Evolutionary conservation across 345 rosid genomes (phyloP).

Genomic region (Eucalyptus sp.): DNA sequence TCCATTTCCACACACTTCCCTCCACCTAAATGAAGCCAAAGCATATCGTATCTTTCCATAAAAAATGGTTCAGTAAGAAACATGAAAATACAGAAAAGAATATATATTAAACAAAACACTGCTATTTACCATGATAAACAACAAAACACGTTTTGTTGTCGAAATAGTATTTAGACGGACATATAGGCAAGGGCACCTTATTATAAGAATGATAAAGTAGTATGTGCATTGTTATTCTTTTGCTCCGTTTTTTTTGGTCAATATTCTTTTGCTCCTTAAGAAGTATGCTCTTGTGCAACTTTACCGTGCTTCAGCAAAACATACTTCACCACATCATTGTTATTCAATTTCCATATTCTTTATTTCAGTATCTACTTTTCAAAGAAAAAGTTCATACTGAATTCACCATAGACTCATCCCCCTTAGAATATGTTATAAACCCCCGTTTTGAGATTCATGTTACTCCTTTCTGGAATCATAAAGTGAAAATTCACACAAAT

Average conservation of each 20-base stretch:
- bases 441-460: background rate
- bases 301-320: background rate
- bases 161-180: background rate
- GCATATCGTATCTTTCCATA: background rate
- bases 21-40: background rate
- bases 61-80: background rate
- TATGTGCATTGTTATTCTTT: background rate
- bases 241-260: background rate
- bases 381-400: background rate
- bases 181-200: background rate
- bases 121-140: background rate
- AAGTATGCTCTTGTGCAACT: background rate
- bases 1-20: background rate
- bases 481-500: background rate
- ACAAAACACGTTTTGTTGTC: background rate
- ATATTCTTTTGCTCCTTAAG: background rate
- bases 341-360: background rate
- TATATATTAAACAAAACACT: background rate
- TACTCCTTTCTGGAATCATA: background rate
- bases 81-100: background rate
- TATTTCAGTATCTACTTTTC: background rate
- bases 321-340: background rate
- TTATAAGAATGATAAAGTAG: background rate
- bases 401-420: background rate
- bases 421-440: background rate